A percentile compares a stretch with the other conserved stretches of the same genome.
These are phyloP conservation scores for Rhytidhysteron rufulum DNA, from an alignment of 2,329 filamentous ascomycete species.

Conservation along the genomic window DNA sequence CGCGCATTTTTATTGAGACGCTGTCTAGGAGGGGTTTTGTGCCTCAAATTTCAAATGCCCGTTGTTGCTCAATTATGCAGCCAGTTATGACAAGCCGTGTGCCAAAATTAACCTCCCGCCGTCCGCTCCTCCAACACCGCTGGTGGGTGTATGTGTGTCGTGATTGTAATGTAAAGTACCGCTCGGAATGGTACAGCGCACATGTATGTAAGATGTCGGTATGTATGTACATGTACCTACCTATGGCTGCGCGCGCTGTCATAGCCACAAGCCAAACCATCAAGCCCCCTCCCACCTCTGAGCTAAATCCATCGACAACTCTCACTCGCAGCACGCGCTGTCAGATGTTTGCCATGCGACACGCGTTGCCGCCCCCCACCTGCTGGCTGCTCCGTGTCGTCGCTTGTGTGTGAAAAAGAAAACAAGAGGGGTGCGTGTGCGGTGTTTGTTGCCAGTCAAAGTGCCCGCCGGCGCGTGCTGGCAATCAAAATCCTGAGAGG, in stretches of 20 bases:
- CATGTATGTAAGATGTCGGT: no score
- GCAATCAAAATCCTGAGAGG: no score
- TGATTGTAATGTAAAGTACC: no score
- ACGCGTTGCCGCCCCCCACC: background rate
- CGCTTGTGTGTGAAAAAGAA: background rate
- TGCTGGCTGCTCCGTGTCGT: background rate
- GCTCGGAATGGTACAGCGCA: no score
- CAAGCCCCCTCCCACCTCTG: no score
- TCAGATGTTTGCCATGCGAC: background rate
- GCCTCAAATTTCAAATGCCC: slow-evolving; percentile 5
- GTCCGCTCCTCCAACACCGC: no score
- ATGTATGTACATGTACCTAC: background rate
- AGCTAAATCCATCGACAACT: no score
- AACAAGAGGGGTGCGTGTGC: background rate
- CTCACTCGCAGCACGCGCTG: background rate
- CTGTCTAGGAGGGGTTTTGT: background rate
- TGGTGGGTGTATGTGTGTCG: no score
- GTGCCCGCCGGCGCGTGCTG: no score
- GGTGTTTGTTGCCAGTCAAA: background rate
- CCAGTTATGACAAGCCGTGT: background rate
- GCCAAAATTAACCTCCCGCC: background rate
- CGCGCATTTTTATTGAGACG: slow-evolving; percentile 3
- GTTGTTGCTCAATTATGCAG: background rate
- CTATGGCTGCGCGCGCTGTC: no score
- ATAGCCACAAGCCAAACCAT: background rate